A percentile compares a stretch with the other conserved stretches of the same genome.
Evolutionary conservation across 306 rosid genomes (phyloP).

Genomic region (Ziziphus jujuba): DNA sequence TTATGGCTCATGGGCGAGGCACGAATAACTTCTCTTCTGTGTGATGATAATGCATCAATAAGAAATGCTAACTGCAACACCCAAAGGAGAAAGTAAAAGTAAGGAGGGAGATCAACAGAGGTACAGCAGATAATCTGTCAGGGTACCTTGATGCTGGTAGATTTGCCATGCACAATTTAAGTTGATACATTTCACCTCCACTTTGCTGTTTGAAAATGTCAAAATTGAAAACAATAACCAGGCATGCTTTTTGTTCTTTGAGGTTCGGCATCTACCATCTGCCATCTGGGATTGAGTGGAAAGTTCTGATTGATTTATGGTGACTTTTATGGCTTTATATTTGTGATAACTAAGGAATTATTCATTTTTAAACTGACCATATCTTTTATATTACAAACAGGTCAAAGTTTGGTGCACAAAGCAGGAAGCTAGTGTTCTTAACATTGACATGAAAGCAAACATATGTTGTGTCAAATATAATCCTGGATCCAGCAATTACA

Average conservation of each 20-base stretch:
- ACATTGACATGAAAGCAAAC: constrained; percentile 99
- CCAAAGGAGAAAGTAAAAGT: not conserved
- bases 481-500: constrained; percentile 89
- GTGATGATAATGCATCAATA: not conserved
- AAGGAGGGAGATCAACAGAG: not conserved
- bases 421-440: constrained; percentile 86
- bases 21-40: not conserved
- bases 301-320: not conserved
- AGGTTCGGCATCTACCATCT: not conserved
- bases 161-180: not conserved
- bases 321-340: not conserved
- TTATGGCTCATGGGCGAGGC: not conserved
- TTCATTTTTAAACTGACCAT: constrained; percentile 10
- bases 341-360: not conserved
- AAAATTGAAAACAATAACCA: no score
- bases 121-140: not conserved
- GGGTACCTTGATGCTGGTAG: not conserved
- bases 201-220: not conserved
- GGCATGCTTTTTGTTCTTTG: not conserved
- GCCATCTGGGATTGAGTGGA: not conserved
- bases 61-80: not conserved
- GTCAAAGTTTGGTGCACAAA: constrained; percentile 95
- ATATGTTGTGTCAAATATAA: constrained; percentile 96
- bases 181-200: not conserved
- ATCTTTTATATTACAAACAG: constrained; percentile 44